phyloP scores from a whole-genome alignment of 768 basidiomycete species.

The Auriscalpium microsporum region DNA sequence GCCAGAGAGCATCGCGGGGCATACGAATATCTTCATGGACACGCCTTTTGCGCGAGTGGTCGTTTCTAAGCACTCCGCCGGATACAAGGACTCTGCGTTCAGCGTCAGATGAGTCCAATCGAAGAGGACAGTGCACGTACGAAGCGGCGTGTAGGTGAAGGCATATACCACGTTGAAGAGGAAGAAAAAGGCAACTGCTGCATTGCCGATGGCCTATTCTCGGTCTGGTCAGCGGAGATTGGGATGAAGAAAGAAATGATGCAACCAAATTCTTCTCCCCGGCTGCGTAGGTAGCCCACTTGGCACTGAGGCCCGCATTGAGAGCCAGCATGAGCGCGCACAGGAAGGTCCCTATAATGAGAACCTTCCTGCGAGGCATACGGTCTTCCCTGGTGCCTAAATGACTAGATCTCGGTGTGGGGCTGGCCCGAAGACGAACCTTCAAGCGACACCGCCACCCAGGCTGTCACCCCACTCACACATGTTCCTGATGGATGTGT shows the following conservation, averaged over 20 bases:
- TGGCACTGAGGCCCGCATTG: not conserved
- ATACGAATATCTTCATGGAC: not conserved
- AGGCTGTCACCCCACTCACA: not conserved
- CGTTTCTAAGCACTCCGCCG: conserved; percentile 1
- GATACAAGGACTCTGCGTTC: not conserved
- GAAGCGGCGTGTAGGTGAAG: not conserved
- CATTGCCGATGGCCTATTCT: not conserved
- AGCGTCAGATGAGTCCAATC: no score
- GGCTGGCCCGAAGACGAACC: not conserved
- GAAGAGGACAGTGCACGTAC: not conserved
- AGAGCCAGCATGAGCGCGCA: not conserved
- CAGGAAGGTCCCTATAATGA: not conserved
- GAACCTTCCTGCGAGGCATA: not conserved
- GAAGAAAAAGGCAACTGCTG: conserved; percentile 1
- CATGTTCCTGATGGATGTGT: not conserved
- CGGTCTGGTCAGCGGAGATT: not conserved
- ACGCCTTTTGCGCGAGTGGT: conserved; percentile 1
- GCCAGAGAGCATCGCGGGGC: not conserved
- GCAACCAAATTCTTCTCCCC: not conserved
- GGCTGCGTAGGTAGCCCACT: conserved; percentile 1
- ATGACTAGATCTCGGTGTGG: not conserved
- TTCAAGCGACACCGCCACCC: not conserved
- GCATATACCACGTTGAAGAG: not conserved
- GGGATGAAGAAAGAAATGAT: not conserved
- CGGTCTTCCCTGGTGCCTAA: not conserved